Evolutionary conservation across 2,329 filamentous ascomycete genomes (phyloP).

Genomic region (Thelonectria olida): DNA sequence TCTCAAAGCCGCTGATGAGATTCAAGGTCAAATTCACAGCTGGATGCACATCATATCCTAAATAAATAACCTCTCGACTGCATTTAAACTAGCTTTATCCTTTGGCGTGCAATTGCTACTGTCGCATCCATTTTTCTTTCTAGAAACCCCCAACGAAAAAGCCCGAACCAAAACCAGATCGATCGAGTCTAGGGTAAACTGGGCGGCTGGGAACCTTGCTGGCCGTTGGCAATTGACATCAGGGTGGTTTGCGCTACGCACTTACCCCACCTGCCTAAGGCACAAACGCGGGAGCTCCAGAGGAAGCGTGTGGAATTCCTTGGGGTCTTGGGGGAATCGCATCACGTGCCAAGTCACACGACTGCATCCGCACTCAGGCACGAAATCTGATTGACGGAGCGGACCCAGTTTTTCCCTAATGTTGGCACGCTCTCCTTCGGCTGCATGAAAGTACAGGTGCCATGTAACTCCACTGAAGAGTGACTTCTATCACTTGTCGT

Average conservation of each 20-base stretch:
- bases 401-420: slow-evolving; percentile 27
- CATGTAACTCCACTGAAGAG: slow-evolving; percentile 45
- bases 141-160: slow-evolving; percentile 23
- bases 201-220: slow-evolving; percentile 4
- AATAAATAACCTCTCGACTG: background rate
- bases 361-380: slow-evolving; percentile 27
- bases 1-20: too few relatives aligned
- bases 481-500: slow-evolving; percentile 44
- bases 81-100: background rate
- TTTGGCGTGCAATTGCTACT: background rate
- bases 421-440: slow-evolving; percentile 29
- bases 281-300: slow-evolving; percentile 38
- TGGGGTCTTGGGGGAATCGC: slow-evolving; percentile 12
- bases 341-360: slow-evolving; percentile 38
- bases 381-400: slow-evolving; percentile 30
- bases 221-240: slow-evolving; percentile 33
- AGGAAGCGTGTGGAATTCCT: slow-evolving; percentile 21
- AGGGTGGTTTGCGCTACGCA: slow-evolving; percentile 32
- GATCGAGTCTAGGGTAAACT: slow-evolving; percentile 16
- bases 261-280: slow-evolving; percentile 32
- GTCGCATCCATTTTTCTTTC: slow-evolving; percentile 9
- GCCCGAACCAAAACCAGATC: slow-evolving; percentile 15
- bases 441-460: slow-evolving; percentile 47
- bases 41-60: background rate
- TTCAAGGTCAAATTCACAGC: background rate